Conservation (phyloP, 164 flowering plant genomes). For the Magnolia kwangsiensis region DNA sequence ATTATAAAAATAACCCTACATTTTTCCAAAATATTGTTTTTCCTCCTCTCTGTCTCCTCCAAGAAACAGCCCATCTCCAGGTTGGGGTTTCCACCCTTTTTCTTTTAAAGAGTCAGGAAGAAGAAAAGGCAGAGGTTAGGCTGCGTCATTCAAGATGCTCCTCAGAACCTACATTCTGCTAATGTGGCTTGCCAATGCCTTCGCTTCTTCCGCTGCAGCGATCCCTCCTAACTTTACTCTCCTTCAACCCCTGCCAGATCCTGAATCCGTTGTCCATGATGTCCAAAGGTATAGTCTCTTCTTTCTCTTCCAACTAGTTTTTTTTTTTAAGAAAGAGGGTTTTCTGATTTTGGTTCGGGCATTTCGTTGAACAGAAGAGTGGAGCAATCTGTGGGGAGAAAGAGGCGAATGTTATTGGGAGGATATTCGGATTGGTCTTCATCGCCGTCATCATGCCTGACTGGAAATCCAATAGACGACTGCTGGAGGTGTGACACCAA, state of each 20-base stretch:
- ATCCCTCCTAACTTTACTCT: slow-evolving; percentile 40
- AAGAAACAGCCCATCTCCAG: not conserved
- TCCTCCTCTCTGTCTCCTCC: not conserved
- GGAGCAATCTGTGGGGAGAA: slow-evolving; percentile 40
- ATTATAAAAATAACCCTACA: not conserved
- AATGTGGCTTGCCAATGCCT: slow-evolving; percentile 8
- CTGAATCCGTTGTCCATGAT: slow-evolving; percentile 55
- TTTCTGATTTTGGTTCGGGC: not conserved
- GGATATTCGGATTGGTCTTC: slow-evolving; percentile 14
- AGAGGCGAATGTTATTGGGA: slow-evolving; percentile 25
- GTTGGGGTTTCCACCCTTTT: not conserved
- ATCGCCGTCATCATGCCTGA: slow-evolving; percentile 28
- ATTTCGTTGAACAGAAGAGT: slow-evolving; percentile 34
- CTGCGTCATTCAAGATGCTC: slow-evolving; percentile 17
- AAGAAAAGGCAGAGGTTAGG: not conserved
- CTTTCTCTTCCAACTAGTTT: not conserved
- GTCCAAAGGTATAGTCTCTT: slow-evolving; percentile 40
- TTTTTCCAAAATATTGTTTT: not conserved
- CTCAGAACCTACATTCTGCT: slow-evolving; percentile 25
- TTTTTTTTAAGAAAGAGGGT: not conserved
- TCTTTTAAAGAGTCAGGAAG: not conserved
- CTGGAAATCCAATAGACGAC: slow-evolving; percentile 78
- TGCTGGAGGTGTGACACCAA: slow-evolving; percentile 80
- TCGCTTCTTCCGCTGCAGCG: not conserved
- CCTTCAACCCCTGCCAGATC: slow-evolving; percentile 64